These are phyloP conservation scores for Paraphysoderma sedebokerense DNA, from an alignment of 371 early-diverging fungal genomes.

Conservation along the genomic window DNA sequence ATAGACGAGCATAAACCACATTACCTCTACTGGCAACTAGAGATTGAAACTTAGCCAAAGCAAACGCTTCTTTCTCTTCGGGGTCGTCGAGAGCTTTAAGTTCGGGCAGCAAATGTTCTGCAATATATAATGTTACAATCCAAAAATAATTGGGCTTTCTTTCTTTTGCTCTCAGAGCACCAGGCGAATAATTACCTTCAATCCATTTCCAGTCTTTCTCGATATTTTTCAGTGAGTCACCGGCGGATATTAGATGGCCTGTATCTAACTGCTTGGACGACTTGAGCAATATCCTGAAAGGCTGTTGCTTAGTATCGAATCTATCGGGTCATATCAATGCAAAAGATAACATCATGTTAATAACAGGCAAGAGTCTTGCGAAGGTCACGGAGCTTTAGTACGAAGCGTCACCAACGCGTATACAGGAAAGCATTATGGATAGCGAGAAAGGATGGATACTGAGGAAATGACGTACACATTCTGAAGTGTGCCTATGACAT, in stretches of 20 bases:
- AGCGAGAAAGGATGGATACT: too few relatives aligned
- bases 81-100: conserved; percentile 53
- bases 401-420: too few relatives aligned
- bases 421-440: too few relatives aligned
- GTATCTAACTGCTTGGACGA: conserved; percentile 29
- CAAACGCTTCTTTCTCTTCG: conserved; percentile 62
- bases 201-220: conserved; percentile 84
- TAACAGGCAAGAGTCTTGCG: not conserved
- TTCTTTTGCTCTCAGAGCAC: not conserved
- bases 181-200: conserved; percentile 21
- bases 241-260: conserved; percentile 42
- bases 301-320: conserved; percentile 83
- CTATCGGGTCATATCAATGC: conserved; percentile 3
- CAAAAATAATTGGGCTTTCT: not conserved
- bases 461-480: conserved; percentile 20
- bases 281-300: conserved; percentile 72
- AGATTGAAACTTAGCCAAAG: conserved; percentile 73
- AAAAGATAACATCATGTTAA: not conserved
- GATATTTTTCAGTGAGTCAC: conserved; percentile 59
- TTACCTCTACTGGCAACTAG: conserved; percentile 64
- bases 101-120: conserved; percentile 49
- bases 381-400: too few relatives aligned
- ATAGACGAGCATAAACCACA: not conserved
- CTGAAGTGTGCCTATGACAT: conserved; percentile 24
- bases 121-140: not conserved